Base-by-base conservation (phyloP, 2,329 filamentous ascomycete genomes). In the Colletotrichum sp. region DNA sequence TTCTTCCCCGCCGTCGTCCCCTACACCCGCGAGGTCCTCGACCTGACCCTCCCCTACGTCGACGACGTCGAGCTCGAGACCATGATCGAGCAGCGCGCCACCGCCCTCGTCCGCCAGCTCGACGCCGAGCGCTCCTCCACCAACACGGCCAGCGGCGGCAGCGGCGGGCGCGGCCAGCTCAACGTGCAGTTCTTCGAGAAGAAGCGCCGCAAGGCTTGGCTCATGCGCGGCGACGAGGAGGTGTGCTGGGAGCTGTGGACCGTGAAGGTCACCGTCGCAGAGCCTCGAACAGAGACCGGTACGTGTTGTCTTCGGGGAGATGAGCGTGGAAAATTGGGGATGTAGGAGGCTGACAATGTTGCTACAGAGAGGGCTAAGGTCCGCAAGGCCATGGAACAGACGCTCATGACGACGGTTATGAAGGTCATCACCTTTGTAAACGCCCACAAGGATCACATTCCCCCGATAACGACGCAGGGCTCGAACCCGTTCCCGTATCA, bases 211-310 rank as follows among this genome's bases (percentile, higher is more conserved):
- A 97, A 96, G 88, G 90, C 92, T 3, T 96, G 94, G 83, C 93
- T 95, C 84, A 94, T 96, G 87, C 91, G 85, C 80, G 94, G 92
- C 28, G 96, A 98, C 79, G 96, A 98, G 83, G 96, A 98, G 84
- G 93, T 98, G 21, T 98, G 96, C 84, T 99, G 97, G 97, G 97
- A 98, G 88, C 93, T 92, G 81, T 99, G 97, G 97, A 95, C 94
- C 60, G 87, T 99, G 79, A 95, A 97, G 84, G 94, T 98, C 66
- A 97, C 96, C n/a, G 92, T 98, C 71, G 95, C 96, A 12, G 96
- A 95, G 80, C 96, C 96, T 34, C 89, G 94, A 81, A 98, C 95
- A 13, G 96, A 98, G 81, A 94, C 92, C 78, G 96, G 95, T 97
- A 87, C 15, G 36, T 38, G 8, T 16, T 38, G 36, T 38, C 13